phyloP scores from a whole-genome alignment of 331 rosid genomes.

The Telfairia occidentalis region DNA sequence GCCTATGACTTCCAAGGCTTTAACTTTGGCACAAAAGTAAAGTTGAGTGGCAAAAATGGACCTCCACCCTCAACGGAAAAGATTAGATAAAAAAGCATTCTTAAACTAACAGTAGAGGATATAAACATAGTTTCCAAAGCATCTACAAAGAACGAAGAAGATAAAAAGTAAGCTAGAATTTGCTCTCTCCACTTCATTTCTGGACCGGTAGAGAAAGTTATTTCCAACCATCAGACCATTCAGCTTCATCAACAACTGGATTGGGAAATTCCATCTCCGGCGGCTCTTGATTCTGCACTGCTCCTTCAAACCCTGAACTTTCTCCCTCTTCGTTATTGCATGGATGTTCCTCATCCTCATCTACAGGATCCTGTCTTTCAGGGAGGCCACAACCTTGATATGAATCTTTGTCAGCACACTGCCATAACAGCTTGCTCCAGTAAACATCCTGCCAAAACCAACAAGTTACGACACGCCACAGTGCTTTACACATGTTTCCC shows the following conservation, averaged over 20 bases:
- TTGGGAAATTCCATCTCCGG: slow-evolving; percentile 21
- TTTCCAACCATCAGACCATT: slow-evolving; percentile 92
- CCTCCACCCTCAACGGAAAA: neutral
- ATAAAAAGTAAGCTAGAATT: neutral
- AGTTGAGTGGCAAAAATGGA: neutral
- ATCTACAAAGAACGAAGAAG: slow-evolving; percentile 4
- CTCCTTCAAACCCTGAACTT: slow-evolving; percentile 15
- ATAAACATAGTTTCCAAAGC: neutral
- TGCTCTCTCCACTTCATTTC: neutral
- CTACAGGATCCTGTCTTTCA: slow-evolving; percentile 33
- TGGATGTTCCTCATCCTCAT: slow-evolving; percentile 24
- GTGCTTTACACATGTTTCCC: neutral
- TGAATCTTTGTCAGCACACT: slow-evolving; percentile 62
- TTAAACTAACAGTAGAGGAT: neutral
- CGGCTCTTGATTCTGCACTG: slow-evolving; percentile 23
- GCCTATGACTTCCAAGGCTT: neutral
- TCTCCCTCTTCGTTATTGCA: slow-evolving; percentile 21
- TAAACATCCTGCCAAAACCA: slow-evolving; percentile 46
- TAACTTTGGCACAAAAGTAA: neutral
- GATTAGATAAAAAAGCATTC: neutral
- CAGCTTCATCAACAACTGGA: slow-evolving; percentile 46
- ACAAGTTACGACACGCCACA: neutral
- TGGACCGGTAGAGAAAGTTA: slow-evolving; percentile 3
- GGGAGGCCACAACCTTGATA: slow-evolving; percentile 74
- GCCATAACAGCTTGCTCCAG: slow-evolving; percentile 86